Conservation (phyloP, 2,329 filamentous ascomycete species). For the Cylindrodendrum hubeiense region DNA sequence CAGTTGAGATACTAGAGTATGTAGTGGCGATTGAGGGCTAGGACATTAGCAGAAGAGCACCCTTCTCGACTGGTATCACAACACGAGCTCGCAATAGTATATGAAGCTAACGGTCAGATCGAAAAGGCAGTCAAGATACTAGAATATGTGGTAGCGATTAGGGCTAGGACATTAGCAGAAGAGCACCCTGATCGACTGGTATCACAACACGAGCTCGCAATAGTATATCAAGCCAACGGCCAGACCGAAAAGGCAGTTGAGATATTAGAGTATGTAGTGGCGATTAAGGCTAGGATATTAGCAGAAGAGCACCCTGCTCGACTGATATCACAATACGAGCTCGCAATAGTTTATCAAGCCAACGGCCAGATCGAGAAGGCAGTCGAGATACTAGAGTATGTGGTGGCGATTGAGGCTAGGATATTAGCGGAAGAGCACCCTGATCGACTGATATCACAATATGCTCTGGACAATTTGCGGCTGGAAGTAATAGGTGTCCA, state of each 20-base stretch:
- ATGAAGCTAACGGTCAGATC: slow-evolving; percentile 5
- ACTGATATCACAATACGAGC: slow-evolving; percentile 16
- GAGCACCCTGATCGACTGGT: slow-evolving; percentile 11
- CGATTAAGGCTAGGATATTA: background rate
- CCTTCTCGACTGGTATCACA: background rate
- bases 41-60: slow-evolving; percentile 6
- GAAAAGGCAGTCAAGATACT: background rate
- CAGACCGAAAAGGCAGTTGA: slow-evolving; percentile 12
- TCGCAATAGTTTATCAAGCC: slow-evolving; percentile 14
- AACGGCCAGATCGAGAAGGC: background rate
- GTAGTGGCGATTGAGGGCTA: background rate
- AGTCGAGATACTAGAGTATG: background rate
- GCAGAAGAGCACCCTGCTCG: background rate
- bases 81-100: slow-evolving; percentile 18
- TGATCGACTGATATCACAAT: slow-evolving; percentile 11
- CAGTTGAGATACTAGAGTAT: slow-evolving; percentile 19
- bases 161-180: too few relatives aligned
- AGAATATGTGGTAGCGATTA: too few relatives aligned
- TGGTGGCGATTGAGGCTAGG: too few relatives aligned
- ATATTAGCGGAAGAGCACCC: background rate
- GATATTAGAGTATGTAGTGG: slow-evolving; percentile 17
- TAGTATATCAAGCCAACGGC: background rate
- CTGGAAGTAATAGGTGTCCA: too few relatives aligned
- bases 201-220: slow-evolving; percentile 19
- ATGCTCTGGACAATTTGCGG: too few relatives aligned